Evolutionary conservation across 140 eudicot species (phyloP).

Genomic region (Stevia rebaudiana): DNA sequence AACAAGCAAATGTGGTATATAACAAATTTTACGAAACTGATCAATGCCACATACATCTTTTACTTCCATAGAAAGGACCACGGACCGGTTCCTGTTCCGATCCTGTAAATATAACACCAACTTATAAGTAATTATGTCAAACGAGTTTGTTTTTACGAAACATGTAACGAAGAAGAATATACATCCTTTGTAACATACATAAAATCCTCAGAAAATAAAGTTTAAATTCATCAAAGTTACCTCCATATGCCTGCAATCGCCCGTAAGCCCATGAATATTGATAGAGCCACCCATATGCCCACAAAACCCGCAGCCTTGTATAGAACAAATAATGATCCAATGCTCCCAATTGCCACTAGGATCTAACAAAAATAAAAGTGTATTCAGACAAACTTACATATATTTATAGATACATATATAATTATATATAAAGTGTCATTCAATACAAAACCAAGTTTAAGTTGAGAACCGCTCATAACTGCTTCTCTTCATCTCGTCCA

Average conservation of each 20-base stretch:
- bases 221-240: slow-evolving; percentile 22
- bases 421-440: too few species aligned
- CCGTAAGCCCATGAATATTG: slow-evolving; percentile 63
- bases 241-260: slow-evolving; percentile 66
- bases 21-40: background rate
- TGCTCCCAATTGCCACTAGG: slow-evolving; percentile 46
- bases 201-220: background rate
- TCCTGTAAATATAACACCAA: slow-evolving; percentile 38
- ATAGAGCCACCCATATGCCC: slow-evolving; percentile 71
- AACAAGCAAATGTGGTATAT: too few species aligned
- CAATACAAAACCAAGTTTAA: too few species aligned
- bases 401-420: background rate
- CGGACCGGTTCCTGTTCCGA: slow-evolving; percentile 81
- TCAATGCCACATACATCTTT: background rate
- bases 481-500: too few species aligned
- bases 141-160: background rate
- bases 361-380: slow-evolving; percentile 36
- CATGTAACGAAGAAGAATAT: background rate
- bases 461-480: too few species aligned
- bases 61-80: slow-evolving; percentile 53
- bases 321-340: slow-evolving; percentile 42
- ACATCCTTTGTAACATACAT: background rate
- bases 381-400: too few species aligned
- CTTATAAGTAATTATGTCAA: background rate
- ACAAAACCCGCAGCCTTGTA: slow-evolving; percentile 42